A percentile compares a stretch with the other conserved stretches of the same genome.
Evolutionary conservation across 805 yeast species (phyloP).

Genomic region (Teunomyces stri): DNA sequence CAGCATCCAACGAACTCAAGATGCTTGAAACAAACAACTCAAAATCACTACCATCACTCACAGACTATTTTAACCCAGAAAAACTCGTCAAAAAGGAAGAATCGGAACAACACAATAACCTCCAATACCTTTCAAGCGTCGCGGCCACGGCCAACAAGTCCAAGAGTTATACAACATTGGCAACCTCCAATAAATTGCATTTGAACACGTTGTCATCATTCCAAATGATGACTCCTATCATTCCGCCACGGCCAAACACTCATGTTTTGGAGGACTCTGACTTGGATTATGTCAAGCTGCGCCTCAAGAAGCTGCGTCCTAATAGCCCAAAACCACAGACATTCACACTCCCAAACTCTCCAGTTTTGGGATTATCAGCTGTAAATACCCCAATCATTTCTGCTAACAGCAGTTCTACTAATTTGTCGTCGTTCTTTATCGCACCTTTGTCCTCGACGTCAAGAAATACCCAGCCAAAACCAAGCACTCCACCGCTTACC

Average conservation of each 20-base stretch:
- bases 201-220: conserved; percentile 45
- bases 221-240: conserved; percentile 38
- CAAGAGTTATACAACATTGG: conserved; percentile 13
- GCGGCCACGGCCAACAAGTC: conserved; percentile 19
- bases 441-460: conserved; percentile 17
- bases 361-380: conserved; percentile 38
- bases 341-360: conserved; percentile 44
- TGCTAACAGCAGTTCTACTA: conserved; percentile 41
- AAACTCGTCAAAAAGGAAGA: conserved; percentile 2
- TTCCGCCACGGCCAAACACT: conserved; percentile 14
- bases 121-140: conserved; percentile 40
- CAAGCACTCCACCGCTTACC: conserved; percentile 8
- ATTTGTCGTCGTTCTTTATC: conserved; percentile 35
- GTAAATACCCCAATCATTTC: conserved; percentile 42
- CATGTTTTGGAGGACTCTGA: conserved; percentile 42
- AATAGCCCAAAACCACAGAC: conserved; percentile 41
- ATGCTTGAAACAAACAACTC: conserved; percentile 39
- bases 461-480: neutral
- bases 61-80: conserved; percentile 40
- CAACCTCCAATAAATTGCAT: conserved; percentile 8
- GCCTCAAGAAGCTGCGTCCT: conserved; percentile 49
- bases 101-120: conserved; percentile 19
- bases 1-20: conserved; percentile 54
- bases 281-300: conserved; percentile 44
- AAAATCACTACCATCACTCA: conserved; percentile 52